Evolutionary conservation across 352 stramenopile species (phyloP), one percentile per base, ranked within the genome.

Genomic region (Plasmopara muralis): DNA sequence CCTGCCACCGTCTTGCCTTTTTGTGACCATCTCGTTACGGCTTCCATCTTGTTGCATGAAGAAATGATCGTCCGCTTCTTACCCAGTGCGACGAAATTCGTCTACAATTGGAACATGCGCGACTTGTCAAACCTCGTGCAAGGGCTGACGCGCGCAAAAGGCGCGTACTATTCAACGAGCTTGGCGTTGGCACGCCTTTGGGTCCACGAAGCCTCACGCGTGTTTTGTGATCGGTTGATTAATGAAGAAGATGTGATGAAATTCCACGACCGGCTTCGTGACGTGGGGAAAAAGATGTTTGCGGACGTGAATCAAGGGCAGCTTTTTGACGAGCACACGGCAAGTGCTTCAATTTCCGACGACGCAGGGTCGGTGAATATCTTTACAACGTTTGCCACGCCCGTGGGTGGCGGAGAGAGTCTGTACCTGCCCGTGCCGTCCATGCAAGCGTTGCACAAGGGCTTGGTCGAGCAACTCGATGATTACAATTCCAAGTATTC

Each of bases 21-120:
- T 1, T 87, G 77, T 10, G 81, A 93, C 5, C 84, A 87, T 28
- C 90, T 98, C 54, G 89, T 98, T 9, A 91, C 96, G 12, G 80
- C 89, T 7, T 96, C 88, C 7, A 93, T 93, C 40, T 55, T 89
- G 34, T 66, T 98, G 43, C 93, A 98, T 37, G 83, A 97, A 55
- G 82, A 95, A 44, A 96, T 98, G 57, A 84, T 83, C 31, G 81
- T 91, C 35, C 92, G 93, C 42, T 99, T 98, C 67, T 64, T 98
- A 5, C 95, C 94, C 3, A 97, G 87, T 37, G 94, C 93, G 39
- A 92, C 97, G n/a, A 97, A 98, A 63, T 98, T 98, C 62, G 97
- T 98, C 55, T 98, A 99, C 74, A 98, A 98, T 61, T 98, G 95
- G 93, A 98, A 98, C 69, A 98, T 95, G 92, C 86, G 95, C 13